Conservation (phyloP, 306 rosid species). For the Albizia julibrissin region DNA sequence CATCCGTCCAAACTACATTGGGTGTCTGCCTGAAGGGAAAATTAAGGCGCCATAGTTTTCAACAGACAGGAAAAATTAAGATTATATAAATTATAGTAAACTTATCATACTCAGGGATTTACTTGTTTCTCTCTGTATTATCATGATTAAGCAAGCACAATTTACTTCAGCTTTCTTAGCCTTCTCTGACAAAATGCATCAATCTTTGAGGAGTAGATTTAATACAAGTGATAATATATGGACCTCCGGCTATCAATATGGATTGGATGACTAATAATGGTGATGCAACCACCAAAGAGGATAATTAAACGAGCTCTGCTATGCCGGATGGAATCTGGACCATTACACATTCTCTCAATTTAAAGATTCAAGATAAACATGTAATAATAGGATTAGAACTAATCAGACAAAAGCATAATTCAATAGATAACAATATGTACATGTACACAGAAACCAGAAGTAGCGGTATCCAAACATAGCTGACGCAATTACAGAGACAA, state of each 20-base stretch:
- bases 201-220: background rate
- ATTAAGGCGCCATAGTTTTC: background rate
- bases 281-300: slow-evolving; percentile 29
- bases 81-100: background rate
- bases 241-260: background rate
- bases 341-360: background rate
- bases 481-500: background rate
- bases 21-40: background rate
- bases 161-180: background rate
- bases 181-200: background rate
- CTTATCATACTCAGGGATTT: background rate
- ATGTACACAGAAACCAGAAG: background rate
- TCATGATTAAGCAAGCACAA: background rate
- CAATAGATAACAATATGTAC: background rate
- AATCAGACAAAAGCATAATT: slow-evolving; percentile 1
- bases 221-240: background rate
- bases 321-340: slow-evolving; percentile 15
- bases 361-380: background rate
- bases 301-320: slow-evolving; percentile 13
- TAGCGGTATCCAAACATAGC: background rate
- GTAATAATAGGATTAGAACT: background rate
- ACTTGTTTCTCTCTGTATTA: background rate
- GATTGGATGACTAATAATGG: slow-evolving; percentile 28
- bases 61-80: background rate
- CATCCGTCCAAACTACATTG: background rate